Conservation (phyloP, 148 eudicot genomes). For the Chenopodium quinoa region DNA sequence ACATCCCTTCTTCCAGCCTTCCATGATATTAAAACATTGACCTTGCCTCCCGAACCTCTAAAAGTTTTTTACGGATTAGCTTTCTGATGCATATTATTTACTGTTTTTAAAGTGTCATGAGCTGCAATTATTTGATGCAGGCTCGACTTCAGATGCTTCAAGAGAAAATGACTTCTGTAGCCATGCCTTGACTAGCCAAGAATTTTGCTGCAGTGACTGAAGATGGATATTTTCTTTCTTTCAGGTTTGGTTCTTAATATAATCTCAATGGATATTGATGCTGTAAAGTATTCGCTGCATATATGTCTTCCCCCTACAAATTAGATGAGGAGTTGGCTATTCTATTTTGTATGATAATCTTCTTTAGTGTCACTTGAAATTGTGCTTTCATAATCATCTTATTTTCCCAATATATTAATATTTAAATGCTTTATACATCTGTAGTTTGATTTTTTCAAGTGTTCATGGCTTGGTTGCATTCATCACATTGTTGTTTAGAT, state of each 20-base stretch:
- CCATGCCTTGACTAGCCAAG: conserved; percentile 33
- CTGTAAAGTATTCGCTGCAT: neutral
- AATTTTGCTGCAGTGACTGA: conserved; percentile 10
- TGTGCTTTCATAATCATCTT: neutral
- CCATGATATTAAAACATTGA: neutral
- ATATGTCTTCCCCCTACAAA: neutral
- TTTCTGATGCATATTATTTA: neutral
- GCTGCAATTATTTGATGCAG: conserved; percentile 30
- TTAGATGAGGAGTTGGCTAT: neutral
- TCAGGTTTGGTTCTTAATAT: conserved; percentile 2
- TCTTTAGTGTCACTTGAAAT: neutral
- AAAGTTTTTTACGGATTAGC: neutral
- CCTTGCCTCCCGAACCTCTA: neutral
- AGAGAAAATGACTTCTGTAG: conserved; percentile 42
- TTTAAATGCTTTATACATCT: neutral
- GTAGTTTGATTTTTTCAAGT: neutral
- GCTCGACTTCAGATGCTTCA: conserved; percentile 56
- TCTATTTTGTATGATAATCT: neutral
- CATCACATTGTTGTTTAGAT: neutral
- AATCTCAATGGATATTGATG: neutral
- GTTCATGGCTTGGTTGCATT: neutral
- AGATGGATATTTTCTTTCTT: conserved; percentile 6
- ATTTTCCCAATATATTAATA: neutral
- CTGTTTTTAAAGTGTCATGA: neutral
- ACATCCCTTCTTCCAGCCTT: neutral